These are phyloP conservation scores for Coniochaeta sp. DNA, from an alignment of 2,329 filamentous ascomycete genomes.

Conservation along the genomic window DNA sequence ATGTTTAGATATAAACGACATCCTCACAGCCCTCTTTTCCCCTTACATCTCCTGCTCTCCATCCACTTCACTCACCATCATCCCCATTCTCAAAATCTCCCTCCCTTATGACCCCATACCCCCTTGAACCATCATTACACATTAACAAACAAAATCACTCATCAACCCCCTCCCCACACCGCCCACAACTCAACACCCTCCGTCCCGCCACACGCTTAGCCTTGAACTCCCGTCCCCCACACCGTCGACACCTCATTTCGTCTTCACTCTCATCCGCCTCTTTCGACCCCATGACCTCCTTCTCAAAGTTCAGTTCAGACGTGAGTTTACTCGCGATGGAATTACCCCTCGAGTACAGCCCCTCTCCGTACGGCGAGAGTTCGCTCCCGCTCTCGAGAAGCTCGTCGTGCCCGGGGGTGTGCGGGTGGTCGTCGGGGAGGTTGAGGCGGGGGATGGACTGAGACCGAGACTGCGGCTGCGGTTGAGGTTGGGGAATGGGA, in stretches of 20 bases:
- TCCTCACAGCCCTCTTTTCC: too few species aligned
- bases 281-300: conserved; percentile 14
- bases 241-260: conserved; percentile 48
- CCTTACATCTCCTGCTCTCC: too few species aligned
- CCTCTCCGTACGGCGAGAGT: background rate
- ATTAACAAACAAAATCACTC: background rate
- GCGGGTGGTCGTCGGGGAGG: background rate
- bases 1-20: too few species aligned
- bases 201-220: conserved; percentile 46
- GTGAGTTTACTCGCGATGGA: conserved; percentile 50
- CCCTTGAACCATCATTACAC: too few species aligned
- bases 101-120: too few species aligned
- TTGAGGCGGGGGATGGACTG: conserved; percentile 6
- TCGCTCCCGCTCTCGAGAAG: background rate
- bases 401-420: background rate
- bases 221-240: conserved; percentile 56
- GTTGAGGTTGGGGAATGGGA: too few species aligned
- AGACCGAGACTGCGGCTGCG: background rate
- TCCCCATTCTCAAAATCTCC: too few species aligned
- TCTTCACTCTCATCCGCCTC: conserved; percentile 35
- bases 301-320: conserved; percentile 42
- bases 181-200: conserved; percentile 54
- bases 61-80: too few species aligned
- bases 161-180: conserved; percentile 33
- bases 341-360: conserved; percentile 7